These are phyloP conservation scores for Scutellaria barbata DNA, from an alignment of 257 asterid genomes.

Conservation along the genomic window DNA sequence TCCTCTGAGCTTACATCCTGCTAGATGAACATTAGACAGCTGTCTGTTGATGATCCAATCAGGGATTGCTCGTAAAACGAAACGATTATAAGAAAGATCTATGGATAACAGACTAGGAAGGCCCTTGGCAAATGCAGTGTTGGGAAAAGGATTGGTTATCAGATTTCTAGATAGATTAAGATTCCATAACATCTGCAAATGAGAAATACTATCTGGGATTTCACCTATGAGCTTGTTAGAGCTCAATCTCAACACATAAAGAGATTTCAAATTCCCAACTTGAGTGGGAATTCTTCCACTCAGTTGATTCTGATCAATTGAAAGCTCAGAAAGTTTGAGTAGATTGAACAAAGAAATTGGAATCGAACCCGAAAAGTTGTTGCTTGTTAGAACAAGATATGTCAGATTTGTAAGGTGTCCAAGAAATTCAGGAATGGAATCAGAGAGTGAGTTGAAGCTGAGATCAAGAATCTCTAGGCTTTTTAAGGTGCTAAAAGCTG, in stretches of 20 bases:
- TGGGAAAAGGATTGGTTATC: slow-evolving; percentile 67
- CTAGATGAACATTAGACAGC: slow-evolving; percentile 68
- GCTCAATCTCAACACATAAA: slow-evolving; percentile 61
- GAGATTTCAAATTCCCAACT: slow-evolving; percentile 66
- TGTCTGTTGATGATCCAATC: slow-evolving; percentile 71
- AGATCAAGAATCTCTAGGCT: slow-evolving; percentile 68
- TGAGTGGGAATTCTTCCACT: slow-evolving; percentile 67
- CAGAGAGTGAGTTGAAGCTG: slow-evolving; percentile 67
- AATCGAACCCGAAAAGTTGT: slow-evolving; percentile 69
- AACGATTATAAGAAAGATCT: slow-evolving; percentile 76
- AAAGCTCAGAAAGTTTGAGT: slow-evolving; percentile 61
- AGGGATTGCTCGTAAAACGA: slow-evolving; percentile 67
- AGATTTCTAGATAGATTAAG: slow-evolving; percentile 75
- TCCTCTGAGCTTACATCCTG: slow-evolving; percentile 79
- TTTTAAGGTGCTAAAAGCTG: slow-evolving; percentile 39
- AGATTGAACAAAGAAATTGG: slow-evolving; percentile 59
- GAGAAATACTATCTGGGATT: slow-evolving; percentile 73
- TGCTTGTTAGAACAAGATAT: slow-evolving; percentile 66
- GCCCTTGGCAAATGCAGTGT: slow-evolving; percentile 50
- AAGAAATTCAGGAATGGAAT: slow-evolving; percentile 60
- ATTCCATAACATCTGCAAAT: slow-evolving; percentile 68
- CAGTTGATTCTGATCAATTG: slow-evolving; percentile 72
- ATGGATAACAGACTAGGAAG: slow-evolving; percentile 67
- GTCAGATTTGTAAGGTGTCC: slow-evolving; percentile 63
- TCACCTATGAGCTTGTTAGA: slow-evolving; percentile 70